phyloP scores from a whole-genome alignment of 345 rosid species.

The Corymbia maculata region DNA sequence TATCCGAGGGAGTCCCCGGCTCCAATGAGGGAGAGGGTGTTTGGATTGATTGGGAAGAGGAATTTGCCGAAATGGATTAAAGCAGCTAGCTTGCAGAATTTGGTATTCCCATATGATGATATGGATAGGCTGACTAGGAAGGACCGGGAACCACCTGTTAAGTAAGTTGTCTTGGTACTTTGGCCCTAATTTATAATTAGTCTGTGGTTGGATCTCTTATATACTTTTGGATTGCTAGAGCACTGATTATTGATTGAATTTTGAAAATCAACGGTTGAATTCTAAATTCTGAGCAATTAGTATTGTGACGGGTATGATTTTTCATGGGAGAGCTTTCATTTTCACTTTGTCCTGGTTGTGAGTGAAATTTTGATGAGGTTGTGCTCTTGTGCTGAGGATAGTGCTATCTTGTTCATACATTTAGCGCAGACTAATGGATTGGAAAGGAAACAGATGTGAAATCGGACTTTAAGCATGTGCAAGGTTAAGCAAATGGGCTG shows the following conservation, averaged over 20 bases:
- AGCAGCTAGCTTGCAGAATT: conserved; percentile 80
- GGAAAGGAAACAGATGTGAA: neutral
- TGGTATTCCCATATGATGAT: conserved; percentile 89
- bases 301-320: neutral
- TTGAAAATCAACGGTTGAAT: neutral
- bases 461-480: neutral
- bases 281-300: neutral
- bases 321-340: neutral
- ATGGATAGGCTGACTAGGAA: conserved; percentile 62
- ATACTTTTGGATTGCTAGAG: neutral
- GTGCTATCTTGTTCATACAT: neutral
- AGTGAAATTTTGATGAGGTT: neutral
- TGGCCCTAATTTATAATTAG: neutral
- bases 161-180: conserved; percentile 41
- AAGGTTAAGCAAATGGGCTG: neutral
- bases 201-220: neutral
- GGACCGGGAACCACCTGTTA: conserved; percentile 80
- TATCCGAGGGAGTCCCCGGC: conserved; percentile 88
- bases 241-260: neutral
- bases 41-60: conserved; percentile 89
- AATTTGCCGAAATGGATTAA: conserved; percentile 77
- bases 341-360: neutral
- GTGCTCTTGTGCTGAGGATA: neutral
- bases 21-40: conserved; percentile 92
- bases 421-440: neutral